Percentiles rank a stretch among this genome's conserved stretches.
Conservation (phyloP, 2,329 filamentous ascomycete species). For the Tolypocladium inflatum region DNA sequence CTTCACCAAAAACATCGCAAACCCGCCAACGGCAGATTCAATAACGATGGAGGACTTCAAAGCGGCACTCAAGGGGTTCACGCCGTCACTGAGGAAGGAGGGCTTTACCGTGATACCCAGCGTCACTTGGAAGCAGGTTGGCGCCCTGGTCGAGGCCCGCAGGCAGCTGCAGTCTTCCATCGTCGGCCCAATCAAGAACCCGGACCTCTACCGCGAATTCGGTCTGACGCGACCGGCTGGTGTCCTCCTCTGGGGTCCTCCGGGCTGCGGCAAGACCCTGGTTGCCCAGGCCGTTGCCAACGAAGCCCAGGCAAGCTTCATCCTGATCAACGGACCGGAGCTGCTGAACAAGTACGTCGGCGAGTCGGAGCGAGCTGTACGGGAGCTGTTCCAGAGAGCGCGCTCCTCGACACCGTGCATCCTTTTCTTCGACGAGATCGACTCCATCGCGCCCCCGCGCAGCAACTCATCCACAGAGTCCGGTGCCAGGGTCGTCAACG, state of each 20-base stretch:
- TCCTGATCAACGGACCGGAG: constrained; percentile 93
- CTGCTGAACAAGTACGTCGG: constrained; percentile 96
- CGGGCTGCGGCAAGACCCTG: constrained; percentile 92
- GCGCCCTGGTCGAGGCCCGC: constrained; percentile 70
- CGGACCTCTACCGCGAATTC: constrained; percentile 64
- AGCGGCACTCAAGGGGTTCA: constrained; percentile 55
- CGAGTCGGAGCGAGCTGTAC: constrained; percentile 86
- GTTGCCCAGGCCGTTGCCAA: constrained; percentile 94
- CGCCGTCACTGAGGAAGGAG: constrained; percentile 66
- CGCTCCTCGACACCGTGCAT: constrained; percentile 83
- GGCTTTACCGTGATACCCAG: constrained; percentile 92
- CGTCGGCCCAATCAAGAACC: constrained; percentile 78
- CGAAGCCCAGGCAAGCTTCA: constrained; percentile 94
- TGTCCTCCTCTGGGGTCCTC: constrained; percentile 91
- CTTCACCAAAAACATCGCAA: not conserved
- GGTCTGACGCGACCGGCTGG: constrained; percentile 77
- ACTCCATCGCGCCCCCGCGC: constrained; percentile 79
- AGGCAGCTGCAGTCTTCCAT: constrained; percentile 77
- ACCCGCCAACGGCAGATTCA: not conserved
- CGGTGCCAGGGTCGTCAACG: constrained; percentile 85
- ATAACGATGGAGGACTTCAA: constrained; percentile 50
- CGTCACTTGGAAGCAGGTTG: constrained; percentile 88
- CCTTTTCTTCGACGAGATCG: constrained; percentile 96
- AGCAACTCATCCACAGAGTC: constrained; percentile 73
- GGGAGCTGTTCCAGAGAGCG: constrained; percentile 84